Evolutionary conservation across 2,329 filamentous ascomycete genomes (phyloP), one percentile per base, ranked within the genome.

Genomic region (Fusarium sp.): DNA sequence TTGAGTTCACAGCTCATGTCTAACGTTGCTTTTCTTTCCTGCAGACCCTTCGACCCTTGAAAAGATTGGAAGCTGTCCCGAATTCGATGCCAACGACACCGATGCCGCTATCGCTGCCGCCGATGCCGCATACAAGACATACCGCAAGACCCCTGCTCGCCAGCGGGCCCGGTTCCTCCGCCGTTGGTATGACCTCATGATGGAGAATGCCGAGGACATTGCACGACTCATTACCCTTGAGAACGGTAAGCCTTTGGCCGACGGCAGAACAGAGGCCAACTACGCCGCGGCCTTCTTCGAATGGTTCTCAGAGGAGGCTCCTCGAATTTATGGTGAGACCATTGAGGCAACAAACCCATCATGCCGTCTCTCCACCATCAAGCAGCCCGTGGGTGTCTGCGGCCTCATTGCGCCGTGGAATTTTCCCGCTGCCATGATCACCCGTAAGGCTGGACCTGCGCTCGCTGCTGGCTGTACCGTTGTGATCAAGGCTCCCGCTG

Each of bases 401-500:
- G 76, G 76, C 14, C 72, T 78, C 36, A 77, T 78, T 58, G 74
- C 75, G 13, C 76, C 76, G 18, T 76, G 87, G 88, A 90, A 91
- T 77, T 90, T 90, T 71, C 84, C 84, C 9, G 79, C 81, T 23
- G 83, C 82, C 21, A 86, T 86, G 84, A 81, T 85, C 48, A 80
- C 80, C 13, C 76, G 81, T 27, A 83, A 83, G 62, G 77, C 78
- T 29, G 80, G 79, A 6, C 79, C 87, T 11, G 87, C 85, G 17
- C 81, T 93, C 39, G 90, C 90, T 33, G 90, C 90, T 27, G 90
- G 90, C 35, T 92, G 90, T 77, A 91, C 90, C 5, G 87, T 92
- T 85, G 93, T 97, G 2, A 89, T 89, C 67, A 97, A 97, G 80
- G 91, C 93, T 35, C 93, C 94, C 3, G 90, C 91, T 36, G 94